A percentile compares a stretch with the other conserved stretches of the same genome.
phyloP scores from a whole-genome alignment of 139 green algal species.

The Pleodorina starrii region DNA sequence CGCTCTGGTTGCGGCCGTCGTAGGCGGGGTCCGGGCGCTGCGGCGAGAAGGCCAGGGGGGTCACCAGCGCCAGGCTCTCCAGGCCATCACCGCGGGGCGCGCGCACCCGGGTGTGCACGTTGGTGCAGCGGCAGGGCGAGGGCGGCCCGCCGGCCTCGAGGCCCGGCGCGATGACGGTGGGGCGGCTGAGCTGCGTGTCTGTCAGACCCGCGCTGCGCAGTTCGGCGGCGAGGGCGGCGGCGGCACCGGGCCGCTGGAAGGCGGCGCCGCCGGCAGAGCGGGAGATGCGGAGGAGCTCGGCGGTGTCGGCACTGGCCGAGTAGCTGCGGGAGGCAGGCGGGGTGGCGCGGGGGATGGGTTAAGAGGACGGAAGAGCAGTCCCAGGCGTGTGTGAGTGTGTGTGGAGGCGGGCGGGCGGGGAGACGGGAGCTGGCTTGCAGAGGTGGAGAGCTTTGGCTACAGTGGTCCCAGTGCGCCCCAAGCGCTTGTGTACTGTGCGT shows the following conservation, averaged over 20 bases:
- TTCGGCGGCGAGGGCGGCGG: constrained; percentile 1
- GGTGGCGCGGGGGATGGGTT: no score
- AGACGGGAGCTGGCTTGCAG: no score
- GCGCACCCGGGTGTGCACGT: constrained; percentile 64
- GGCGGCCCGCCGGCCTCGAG: not conserved
- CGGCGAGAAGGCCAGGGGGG: constrained; percentile 57
- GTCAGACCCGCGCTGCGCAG: not conserved
- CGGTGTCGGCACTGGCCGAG: not conserved
- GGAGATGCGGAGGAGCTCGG: not conserved
- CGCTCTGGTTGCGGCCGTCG: constrained; percentile 36
- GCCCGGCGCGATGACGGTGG: not conserved
- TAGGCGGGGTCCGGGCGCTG: not conserved
- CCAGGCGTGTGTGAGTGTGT: no score
- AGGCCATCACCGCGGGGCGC: constrained; percentile 72
- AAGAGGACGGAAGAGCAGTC: no score
- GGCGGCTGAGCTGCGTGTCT: not conserved
- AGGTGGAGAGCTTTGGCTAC: no score
- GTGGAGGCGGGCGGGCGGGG: no score
- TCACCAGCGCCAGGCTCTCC: constrained; percentile 76
- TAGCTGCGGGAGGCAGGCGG: no score
- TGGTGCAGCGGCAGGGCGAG: constrained; percentile 52
- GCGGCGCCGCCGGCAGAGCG: not conserved
- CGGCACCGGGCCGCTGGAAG: constrained; percentile 17
- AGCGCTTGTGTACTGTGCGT: no score
- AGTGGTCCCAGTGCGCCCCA: no score